Evolutionary conservation across 140 eudicot genomes (phyloP).

Genomic region (Oenanthe javanica): DNA sequence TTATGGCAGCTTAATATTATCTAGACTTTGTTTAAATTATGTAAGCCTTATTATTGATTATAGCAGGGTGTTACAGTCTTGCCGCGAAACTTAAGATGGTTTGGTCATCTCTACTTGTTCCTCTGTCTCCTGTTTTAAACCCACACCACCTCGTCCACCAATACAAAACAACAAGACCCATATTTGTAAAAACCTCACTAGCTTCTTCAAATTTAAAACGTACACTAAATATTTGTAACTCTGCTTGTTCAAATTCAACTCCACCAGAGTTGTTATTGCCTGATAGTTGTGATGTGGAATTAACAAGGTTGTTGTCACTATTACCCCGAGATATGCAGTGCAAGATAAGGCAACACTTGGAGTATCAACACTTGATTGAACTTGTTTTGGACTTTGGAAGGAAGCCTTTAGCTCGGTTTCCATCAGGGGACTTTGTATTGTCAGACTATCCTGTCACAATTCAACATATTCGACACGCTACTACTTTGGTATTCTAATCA

Average conservation of each 20-base stretch:
- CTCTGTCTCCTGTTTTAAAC: conserved; percentile 20
- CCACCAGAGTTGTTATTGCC: background rate
- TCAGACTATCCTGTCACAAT: conserved; percentile 57
- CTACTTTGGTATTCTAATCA: conserved; percentile 33
- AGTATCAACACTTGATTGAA: conserved; percentile 62
- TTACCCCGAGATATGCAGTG: conserved; percentile 87
- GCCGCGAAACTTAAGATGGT: conserved; percentile 41
- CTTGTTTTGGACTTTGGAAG: conserved; percentile 96
- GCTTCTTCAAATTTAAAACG: background rate
- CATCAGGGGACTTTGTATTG: conserved; percentile 78
- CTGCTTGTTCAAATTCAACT: conserved; percentile 23
- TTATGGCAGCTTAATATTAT: too few species aligned
- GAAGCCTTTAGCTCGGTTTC: conserved; percentile 85
- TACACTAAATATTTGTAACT: too few species aligned
- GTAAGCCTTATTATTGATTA: too few species aligned
- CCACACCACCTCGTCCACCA: background rate
- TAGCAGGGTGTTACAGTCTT: too few species aligned
- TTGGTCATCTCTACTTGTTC: conserved; percentile 16
- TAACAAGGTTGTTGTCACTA: conserved; percentile 49
- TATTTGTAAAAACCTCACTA: background rate
- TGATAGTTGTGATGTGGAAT: conserved; percentile 41
- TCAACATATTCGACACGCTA: conserved; percentile 67
- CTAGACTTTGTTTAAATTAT: too few species aligned
- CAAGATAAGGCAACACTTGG: conserved; percentile 55
- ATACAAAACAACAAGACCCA: background rate